Evolutionary conservation across 179 eudicot species (phyloP).

Genomic region (Spinacia oleracea): DNA sequence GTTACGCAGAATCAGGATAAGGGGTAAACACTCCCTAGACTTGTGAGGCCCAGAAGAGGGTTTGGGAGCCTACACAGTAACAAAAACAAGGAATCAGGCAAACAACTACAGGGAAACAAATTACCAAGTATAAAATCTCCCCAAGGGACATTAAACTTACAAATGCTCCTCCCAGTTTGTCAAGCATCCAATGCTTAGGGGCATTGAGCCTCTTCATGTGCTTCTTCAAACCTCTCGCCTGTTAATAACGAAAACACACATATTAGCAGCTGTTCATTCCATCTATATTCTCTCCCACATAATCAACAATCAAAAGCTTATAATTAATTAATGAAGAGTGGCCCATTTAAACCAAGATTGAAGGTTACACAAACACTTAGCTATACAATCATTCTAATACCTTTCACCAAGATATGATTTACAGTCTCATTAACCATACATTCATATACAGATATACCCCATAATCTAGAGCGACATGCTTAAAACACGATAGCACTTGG

Average conservation of each 20-base stretch:
- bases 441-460: too few relatives aligned
- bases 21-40: slow-evolving; percentile 64
- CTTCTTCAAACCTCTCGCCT: slow-evolving; percentile 67
- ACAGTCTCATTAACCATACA: too few relatives aligned
- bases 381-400: too few relatives aligned
- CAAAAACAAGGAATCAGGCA: slow-evolving; percentile 12
- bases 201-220: slow-evolving; percentile 77
- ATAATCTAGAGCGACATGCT: too few relatives aligned
- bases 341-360: too few relatives aligned
- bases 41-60: slow-evolving; percentile 74
- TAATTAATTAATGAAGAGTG: too few relatives aligned
- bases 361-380: too few relatives aligned
- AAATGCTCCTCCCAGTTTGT: slow-evolving; percentile 62
- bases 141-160: slow-evolving; percentile 30
- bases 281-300: neutral
- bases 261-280: neutral
- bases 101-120: neutral
- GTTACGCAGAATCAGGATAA: slow-evolving; percentile 53
- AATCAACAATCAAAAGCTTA: too few relatives aligned
- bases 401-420: too few relatives aligned
- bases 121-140: neutral
- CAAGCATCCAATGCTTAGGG: slow-evolving; percentile 62
- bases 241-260: slow-evolving; percentile 5
- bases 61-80: slow-evolving; percentile 51
- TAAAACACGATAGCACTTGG: too few relatives aligned